Evolutionary conservation across 148 eudicot genomes (phyloP).

Genomic region (Polygonum maritimum): DNA sequence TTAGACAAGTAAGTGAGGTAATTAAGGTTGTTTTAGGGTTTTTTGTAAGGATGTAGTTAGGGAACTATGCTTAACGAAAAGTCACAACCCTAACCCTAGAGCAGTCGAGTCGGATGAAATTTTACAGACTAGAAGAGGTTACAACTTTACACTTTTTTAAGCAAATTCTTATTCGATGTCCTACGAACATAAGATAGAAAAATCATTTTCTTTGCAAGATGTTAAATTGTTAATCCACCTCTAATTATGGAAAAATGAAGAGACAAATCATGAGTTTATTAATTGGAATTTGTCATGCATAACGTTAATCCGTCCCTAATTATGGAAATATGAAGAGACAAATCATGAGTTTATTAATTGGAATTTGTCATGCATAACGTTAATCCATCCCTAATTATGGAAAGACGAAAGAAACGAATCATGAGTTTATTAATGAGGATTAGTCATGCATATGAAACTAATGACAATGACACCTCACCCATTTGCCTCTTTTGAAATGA

Average conservation of each 20-base stretch:
- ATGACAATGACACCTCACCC: slow-evolving; percentile 6
- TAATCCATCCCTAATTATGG: not conserved
- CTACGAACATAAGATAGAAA: too few relatives aligned
- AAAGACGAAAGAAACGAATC: not conserved
- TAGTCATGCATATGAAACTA: not conserved
- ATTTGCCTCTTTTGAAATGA: not conserved
- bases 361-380: not conserved
- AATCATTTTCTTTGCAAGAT: too few relatives aligned
- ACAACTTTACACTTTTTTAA: too few relatives aligned
- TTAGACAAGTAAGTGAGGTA: too few relatives aligned
- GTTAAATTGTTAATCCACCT: not conserved
- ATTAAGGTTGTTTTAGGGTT: too few relatives aligned
- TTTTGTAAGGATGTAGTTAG: too few relatives aligned
- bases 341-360: not conserved
- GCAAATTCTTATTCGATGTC: too few relatives aligned
- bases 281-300: not conserved
- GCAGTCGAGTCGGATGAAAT: too few relatives aligned
- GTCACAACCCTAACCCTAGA: too few relatives aligned
- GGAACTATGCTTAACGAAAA: too few relatives aligned
- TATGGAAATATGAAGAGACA: not conserved
- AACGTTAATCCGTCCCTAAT: not conserved
- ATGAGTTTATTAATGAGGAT: too few relatives aligned
- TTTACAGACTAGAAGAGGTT: too few relatives aligned
- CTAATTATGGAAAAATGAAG: slow-evolving; percentile 3
- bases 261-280: not conserved